These are phyloP conservation scores for Annulohypoxylon stygium DNA, from an alignment of 495 filamentous ascomycete species.

Conservation along the genomic window DNA sequence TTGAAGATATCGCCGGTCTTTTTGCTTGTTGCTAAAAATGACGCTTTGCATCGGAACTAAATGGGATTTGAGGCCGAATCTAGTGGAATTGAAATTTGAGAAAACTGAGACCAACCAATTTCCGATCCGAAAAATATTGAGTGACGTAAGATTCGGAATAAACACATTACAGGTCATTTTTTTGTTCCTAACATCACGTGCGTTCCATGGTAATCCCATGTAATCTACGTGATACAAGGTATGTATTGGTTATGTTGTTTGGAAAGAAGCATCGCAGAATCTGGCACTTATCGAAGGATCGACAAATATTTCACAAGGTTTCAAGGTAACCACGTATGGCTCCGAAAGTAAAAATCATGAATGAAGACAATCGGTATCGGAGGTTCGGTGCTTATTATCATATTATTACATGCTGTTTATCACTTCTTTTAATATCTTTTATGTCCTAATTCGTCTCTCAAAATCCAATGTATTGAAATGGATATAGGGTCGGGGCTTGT, in stretches of 20 bases:
- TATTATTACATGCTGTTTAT: constrained; percentile 5
- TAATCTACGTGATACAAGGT: not conserved
- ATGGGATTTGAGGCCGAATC: constrained; percentile 19
- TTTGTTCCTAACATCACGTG: not conserved
- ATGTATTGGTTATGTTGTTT: not conserved
- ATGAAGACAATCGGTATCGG: not conserved
- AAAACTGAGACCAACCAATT: constrained; percentile 13
- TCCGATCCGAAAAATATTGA: constrained; percentile 27
- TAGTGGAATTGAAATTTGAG: not conserved
- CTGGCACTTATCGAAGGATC: constrained; percentile 16
- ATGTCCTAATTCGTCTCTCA: constrained; percentile 6
- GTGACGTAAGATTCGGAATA: constrained; percentile 28
- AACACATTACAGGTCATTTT: constrained; percentile 1
- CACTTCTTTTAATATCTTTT: not conserved
- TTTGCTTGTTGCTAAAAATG: not conserved
- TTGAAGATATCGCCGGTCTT: constrained; percentile 14
- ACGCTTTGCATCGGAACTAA: constrained; percentile 38
- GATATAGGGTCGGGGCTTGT: not conserved
- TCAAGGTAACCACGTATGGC: not conserved
- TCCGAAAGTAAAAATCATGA: constrained; percentile 1
- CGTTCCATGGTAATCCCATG: not conserved
- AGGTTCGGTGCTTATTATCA: constrained; percentile 2
- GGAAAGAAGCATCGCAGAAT: not conserved
- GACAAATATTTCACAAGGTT: constrained; percentile 11
- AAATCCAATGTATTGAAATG: constrained; percentile 19